Conservation (phyloP, 345 rosid genomes). For the Sonneratia alba region DNA sequence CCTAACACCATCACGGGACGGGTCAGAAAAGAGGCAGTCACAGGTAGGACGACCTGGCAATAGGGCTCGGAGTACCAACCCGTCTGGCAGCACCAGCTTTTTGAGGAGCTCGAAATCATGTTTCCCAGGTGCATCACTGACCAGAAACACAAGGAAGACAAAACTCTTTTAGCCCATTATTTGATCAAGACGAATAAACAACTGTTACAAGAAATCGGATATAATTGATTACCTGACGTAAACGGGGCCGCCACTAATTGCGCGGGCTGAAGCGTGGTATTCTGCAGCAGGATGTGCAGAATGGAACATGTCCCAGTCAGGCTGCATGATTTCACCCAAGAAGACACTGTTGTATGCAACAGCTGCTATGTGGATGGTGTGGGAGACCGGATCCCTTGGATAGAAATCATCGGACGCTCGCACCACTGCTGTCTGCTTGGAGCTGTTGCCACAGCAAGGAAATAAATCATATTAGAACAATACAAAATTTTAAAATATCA, state of each 20-base stretch:
- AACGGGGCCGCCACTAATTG: slow-evolving; percentile 84
- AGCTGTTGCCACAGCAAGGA: slow-evolving; percentile 29
- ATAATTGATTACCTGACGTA: slow-evolving; percentile 55
- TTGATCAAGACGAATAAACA: neutral
- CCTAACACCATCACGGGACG: slow-evolving; percentile 83
- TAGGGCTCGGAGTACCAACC: slow-evolving; percentile 69
- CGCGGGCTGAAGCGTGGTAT: slow-evolving; percentile 88
- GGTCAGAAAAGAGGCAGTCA: slow-evolving; percentile 78
- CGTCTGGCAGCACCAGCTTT: slow-evolving; percentile 84
- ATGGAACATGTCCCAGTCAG: slow-evolving; percentile 99
- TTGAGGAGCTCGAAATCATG: slow-evolving; percentile 71
- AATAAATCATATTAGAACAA: too few relatives aligned
- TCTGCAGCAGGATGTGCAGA: slow-evolving; percentile 86
- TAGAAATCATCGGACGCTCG: slow-evolving; percentile 94
- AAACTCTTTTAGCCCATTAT: neutral
- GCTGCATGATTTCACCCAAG: slow-evolving; percentile 81
- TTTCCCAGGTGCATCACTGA: slow-evolving; percentile 89
- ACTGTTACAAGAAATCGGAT: too few relatives aligned
- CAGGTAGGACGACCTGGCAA: slow-evolving; percentile 86
- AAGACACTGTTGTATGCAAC: slow-evolving; percentile 84
- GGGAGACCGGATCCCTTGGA: slow-evolving; percentile 84
- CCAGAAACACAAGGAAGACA: slow-evolving; percentile 5
- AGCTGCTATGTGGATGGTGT: slow-evolving; percentile 84
- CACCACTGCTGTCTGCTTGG: slow-evolving; percentile 82
- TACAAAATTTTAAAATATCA: neutral